These are phyloP conservation scores for Nymphaea colorata DNA, from an alignment of 164 flowering plant genomes.

Conservation along the genomic window DNA sequence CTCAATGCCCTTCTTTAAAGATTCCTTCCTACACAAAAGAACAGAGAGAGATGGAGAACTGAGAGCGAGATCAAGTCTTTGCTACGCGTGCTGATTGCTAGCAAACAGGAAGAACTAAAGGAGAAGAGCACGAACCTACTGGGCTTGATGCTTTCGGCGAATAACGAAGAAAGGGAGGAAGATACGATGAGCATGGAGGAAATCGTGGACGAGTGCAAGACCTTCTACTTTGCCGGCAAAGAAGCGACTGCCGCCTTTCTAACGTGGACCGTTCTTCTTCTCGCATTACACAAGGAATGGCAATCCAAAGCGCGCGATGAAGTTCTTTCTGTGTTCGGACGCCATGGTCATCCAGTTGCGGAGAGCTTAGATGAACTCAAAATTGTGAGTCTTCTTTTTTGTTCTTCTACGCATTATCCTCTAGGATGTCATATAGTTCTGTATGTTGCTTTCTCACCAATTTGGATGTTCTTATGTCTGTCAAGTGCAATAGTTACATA, in stretches of 20 bases:
- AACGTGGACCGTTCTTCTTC: constrained; percentile 15
- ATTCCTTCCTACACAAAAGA: constrained; percentile 53
- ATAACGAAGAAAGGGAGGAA: constrained; percentile 4
- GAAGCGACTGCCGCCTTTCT: constrained; percentile 15
- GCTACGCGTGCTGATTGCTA: constrained; percentile 22
- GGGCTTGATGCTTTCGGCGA: constrained; percentile 16
- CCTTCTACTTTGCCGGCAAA: constrained; percentile 20
- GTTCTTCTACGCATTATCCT: no score
- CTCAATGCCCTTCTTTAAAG: constrained; percentile 8
- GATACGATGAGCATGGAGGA: constrained; percentile 10
- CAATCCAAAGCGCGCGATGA: constrained; percentile 18
- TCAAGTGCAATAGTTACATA: no score
- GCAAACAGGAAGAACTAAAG: constrained; percentile 9
- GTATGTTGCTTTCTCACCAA: no score
- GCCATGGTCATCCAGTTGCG: constrained; percentile 5
- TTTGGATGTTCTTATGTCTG: no score
- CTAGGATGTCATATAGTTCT: no score
- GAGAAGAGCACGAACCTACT: constrained; percentile 26
- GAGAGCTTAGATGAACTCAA: constrained; percentile 13
- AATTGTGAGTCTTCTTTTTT: constrained; percentile 6
- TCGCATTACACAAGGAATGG: constrained; percentile 16
- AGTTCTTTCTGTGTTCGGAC: constrained; percentile 10
- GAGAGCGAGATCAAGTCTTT: constrained; percentile 40
- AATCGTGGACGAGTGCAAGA: constrained; percentile 19
- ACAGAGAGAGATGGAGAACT: constrained; percentile 41